Base-by-base conservation (phyloP, 192 early-diverging fungal genomes). In the Coemansia sp. region DNA sequence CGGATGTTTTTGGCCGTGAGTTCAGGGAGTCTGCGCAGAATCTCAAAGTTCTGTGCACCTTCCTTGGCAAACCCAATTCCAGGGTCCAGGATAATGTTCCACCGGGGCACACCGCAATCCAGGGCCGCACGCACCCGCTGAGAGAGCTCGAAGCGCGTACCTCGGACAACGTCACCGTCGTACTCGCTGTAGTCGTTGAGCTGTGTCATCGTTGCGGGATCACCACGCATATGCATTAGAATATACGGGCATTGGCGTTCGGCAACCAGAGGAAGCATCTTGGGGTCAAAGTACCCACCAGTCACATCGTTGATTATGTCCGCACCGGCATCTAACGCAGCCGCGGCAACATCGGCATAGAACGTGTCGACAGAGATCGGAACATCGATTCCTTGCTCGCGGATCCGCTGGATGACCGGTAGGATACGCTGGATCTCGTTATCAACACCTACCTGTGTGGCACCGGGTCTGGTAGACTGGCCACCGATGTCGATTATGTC, bases 151-250 rank as follows among this genome's bases (percentile, higher is more conserved):
- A 64, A 57, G 33, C 81, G 78, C 29, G 95, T 83, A 46, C 82
- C 88, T 3, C 60, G 67, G 7, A 94, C 76, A 10, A 96, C 84
- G 30, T 84, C 72, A 28, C 72, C 76, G 18, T 68, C 80, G 57
- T 86, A 85, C 5, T 85, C 78, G 20, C 79, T 81, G 55, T 95
- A 92, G 50, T 86, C 76, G 53, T 83, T 86, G 45, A 81, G 69
- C 20, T 57, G 61, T 26, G 59, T 65, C 96, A 99, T 99, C 10
- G 92, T 95, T 55, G 84, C 80, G 5, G 94, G 83, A 47, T 81
- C 80, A 19, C 96, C 96, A n/a, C 95, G 87, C 94, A 95, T 97
- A 60, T 99, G 96, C 94, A 97, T 97, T 64, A 97, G 62, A 54
- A 91, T 87, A 8, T 92, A 82, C 14, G 96, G 95, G 9, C 88